Evolutionary conservation across 2,329 filamentous ascomycete genomes (phyloP).

Genomic region (Onygenales sp.): DNA sequence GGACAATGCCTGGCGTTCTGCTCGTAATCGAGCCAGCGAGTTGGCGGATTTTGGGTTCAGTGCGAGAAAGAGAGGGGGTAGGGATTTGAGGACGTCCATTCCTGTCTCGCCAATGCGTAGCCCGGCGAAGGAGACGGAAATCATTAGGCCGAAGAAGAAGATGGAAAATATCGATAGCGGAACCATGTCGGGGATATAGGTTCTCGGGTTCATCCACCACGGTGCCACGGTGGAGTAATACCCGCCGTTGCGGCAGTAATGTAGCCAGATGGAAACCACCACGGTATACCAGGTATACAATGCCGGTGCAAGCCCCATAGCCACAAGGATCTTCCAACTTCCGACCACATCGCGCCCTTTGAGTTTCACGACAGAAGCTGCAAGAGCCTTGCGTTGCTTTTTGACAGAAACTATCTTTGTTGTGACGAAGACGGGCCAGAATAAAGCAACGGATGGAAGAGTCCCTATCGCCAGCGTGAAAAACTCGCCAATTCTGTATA

Average conservation of each 20-base stretch:
- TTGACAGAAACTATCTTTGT: constrained; percentile 62
- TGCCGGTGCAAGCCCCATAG: constrained; percentile 62
- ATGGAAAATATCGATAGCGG: constrained; percentile 61
- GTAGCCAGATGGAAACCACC: constrained; percentile 58
- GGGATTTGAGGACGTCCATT: constrained; percentile 83
- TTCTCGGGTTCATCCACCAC: constrained; percentile 8
- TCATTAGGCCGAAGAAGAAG: constrained; percentile 63
- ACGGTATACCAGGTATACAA: constrained; percentile 65
- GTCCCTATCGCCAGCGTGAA: constrained; percentile 60
- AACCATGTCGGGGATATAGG: constrained; percentile 57
- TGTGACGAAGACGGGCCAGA: constrained; percentile 66
- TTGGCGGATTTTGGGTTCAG: constrained; percentile 66
- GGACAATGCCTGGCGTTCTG: constrained; percentile 57
- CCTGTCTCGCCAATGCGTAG: constrained; percentile 80
- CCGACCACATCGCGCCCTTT: constrained; percentile 70
- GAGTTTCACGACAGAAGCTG: constrained; percentile 68
- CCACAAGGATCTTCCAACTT: constrained; percentile 72
- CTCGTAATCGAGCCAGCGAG: constrained; percentile 62
- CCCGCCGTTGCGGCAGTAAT: constrained; percentile 65
- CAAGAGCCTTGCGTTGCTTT: constrained; percentile 64
- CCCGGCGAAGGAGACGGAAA: constrained; percentile 69
- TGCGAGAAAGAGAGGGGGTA: constrained; percentile 68
- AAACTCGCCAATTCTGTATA: constrained; percentile 67
- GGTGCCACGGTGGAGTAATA: constrained; percentile 5
- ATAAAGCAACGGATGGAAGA: constrained; percentile 66